phyloP scores from a whole-genome alignment of 2,329 filamentous ascomycete genomes.

The Coleophoma eucalyptorum region DNA sequence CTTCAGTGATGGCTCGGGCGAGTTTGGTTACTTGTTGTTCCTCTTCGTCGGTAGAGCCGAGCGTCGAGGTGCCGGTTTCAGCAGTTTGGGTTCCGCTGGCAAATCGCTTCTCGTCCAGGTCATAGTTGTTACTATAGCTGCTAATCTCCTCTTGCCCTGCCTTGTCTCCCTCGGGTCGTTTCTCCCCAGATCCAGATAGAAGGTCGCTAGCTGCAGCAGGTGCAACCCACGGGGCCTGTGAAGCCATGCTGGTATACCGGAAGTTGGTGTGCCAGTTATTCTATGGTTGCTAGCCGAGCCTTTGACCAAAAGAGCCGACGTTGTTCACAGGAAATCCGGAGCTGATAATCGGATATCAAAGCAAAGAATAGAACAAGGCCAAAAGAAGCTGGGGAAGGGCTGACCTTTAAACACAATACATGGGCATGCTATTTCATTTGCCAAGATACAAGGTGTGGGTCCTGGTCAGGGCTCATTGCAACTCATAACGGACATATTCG shows the following conservation, averaged over 20 bases:
- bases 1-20: slow-evolving; percentile 19
- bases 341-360: too few relatives aligned
- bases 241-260: slow-evolving; percentile 7
- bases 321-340: too few relatives aligned
- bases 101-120: slow-evolving; percentile 3
- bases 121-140: background rate
- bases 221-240: slow-evolving; percentile 7
- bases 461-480: too few relatives aligned
- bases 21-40: slow-evolving; percentile 16
- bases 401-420: too few relatives aligned
- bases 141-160: background rate
- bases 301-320: too few relatives aligned
- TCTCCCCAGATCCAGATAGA: slow-evolving; percentile 4
- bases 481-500: too few relatives aligned
- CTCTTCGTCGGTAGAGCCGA: slow-evolving; percentile 13
- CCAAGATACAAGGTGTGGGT: too few relatives aligned
- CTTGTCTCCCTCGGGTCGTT: background rate
- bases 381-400: too few relatives aligned
- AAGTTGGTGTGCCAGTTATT: background rate
- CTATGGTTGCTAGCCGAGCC: too few relatives aligned
- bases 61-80: slow-evolving; percentile 4
- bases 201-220: slow-evolving; percentile 5
- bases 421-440: too few relatives aligned
- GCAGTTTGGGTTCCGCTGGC: slow-evolving; percentile 1
- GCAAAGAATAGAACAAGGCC: too few relatives aligned